These are phyloP conservation scores for Chaetomium cochliodes DNA, from an alignment of 495 filamentous ascomycete species.

Conservation along the genomic window DNA sequence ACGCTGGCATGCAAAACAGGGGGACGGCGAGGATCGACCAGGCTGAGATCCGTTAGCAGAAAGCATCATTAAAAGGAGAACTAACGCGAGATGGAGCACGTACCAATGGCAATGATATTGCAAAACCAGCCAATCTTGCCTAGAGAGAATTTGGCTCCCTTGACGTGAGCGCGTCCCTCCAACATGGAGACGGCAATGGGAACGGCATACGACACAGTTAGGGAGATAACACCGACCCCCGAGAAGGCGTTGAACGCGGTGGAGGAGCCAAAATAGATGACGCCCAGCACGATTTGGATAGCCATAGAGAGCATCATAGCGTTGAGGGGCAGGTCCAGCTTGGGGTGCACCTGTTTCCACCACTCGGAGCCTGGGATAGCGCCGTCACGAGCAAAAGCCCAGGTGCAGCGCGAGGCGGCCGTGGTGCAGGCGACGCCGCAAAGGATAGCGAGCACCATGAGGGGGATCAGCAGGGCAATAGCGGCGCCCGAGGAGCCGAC, in stretches of 20 bases:
- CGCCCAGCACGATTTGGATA: slow-evolving; percentile 46
- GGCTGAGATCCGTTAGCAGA: slow-evolving; percentile 34
- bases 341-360: slow-evolving; percentile 47
- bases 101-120: slow-evolving; percentile 58
- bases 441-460: slow-evolving; percentile 54
- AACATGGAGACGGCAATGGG: slow-evolving; percentile 58
- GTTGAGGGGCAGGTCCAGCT: slow-evolving; percentile 50
- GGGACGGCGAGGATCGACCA: slow-evolving; percentile 64
- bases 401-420: slow-evolving; percentile 58
- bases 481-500: slow-evolving; percentile 48
- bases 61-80: not conserved
- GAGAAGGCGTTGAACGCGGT: slow-evolving; percentile 60
- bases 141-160: slow-evolving; percentile 55
- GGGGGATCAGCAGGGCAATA: slow-evolving; percentile 47
- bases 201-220: slow-evolving; percentile 57
- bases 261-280: slow-evolving; percentile 55
- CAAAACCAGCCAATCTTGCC: slow-evolving; percentile 54
- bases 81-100: slow-evolving; percentile 19
- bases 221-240: slow-evolving; percentile 60
- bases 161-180: slow-evolving; percentile 51
- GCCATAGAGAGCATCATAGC: slow-evolving; percentile 53
- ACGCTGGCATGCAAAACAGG: slow-evolving; percentile 63
- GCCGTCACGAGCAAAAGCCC: slow-evolving; percentile 60
- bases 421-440: slow-evolving; percentile 63
- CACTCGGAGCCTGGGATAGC: slow-evolving; percentile 57